phyloP scores from a whole-genome alignment of 129 eudicot species.

The Artemisia argyi region DNA sequence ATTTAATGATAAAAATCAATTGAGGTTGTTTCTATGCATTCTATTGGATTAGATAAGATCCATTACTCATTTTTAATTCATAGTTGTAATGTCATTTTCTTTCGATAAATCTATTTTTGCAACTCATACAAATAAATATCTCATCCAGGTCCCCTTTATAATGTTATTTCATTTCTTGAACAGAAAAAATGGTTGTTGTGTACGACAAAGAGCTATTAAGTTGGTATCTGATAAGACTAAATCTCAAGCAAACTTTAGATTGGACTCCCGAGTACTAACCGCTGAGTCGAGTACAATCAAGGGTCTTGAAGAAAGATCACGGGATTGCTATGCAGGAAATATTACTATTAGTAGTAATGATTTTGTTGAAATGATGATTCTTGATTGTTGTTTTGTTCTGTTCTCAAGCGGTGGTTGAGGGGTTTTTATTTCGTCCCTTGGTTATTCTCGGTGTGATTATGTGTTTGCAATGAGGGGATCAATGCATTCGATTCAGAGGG shows the following conservation, averaged over 20 bases:
- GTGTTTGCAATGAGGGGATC: too few species aligned
- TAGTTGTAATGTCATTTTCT: constrained; percentile 28
- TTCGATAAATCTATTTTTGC: constrained; percentile 5
- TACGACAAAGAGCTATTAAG: constrained; percentile 88
- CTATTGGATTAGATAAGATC: constrained; percentile 24
- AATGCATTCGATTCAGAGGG: too few species aligned
- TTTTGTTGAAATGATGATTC: too few species aligned
- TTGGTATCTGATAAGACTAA: constrained; percentile 86
- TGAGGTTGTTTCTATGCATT: constrained; percentile 8
- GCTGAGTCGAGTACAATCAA: constrained; percentile 38
- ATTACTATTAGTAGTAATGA: constrained; percentile 54
- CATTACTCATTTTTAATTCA: neutral
- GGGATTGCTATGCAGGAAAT: constrained; percentile 79
- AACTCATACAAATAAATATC: neutral
- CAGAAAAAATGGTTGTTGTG: constrained; percentile 73
- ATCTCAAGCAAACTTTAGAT: constrained; percentile 77
- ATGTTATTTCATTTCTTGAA: constrained; percentile 16
- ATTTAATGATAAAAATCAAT: constrained; percentile 13
- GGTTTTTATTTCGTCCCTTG: too few species aligned
- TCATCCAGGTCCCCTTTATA: neutral
- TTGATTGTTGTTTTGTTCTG: too few species aligned
- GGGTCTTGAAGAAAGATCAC: constrained; percentile 59
- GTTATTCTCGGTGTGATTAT: too few species aligned
- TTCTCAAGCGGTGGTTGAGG: too few species aligned
- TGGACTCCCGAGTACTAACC: constrained; percentile 36